phyloP scores from a whole-genome alignment of 371 early-diverging fungal genomes.

The Mucor ambiguus region DNA sequence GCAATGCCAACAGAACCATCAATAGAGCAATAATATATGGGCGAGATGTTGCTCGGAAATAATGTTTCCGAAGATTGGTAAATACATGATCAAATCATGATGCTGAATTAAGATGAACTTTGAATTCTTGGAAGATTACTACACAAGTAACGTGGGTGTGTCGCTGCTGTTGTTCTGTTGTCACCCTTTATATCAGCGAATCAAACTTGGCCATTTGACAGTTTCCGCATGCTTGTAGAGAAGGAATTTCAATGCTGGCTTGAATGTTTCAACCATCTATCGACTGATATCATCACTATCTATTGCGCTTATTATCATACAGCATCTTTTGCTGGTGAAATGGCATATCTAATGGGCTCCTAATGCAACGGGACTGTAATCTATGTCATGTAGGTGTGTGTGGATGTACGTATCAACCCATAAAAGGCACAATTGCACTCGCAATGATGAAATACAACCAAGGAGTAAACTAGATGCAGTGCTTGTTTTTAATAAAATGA shows the following conservation, averaged over 20 bases:
- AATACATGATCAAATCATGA: background rate
- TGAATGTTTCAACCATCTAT: background rate
- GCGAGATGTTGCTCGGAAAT: background rate
- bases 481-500: background rate
- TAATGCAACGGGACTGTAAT: background rate
- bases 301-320: background rate
- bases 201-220: background rate
- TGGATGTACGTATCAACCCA: background rate
- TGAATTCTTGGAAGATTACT: background rate
- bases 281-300: background rate
- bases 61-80: background rate
- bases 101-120: background rate
- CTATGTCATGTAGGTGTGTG: background rate
- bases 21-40: background rate
- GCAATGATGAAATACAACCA: background rate
- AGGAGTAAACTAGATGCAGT: background rate
- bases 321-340: background rate
- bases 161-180: background rate
- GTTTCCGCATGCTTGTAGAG: background rate
- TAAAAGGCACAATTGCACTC: conserved; percentile 2
- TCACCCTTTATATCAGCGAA: background rate
- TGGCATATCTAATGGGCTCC: background rate
- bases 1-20: background rate
- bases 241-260: conserved; percentile 2
- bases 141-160: background rate